Conservation (phyloP, 257 asterid species). For the Nicotiana tomentosiformis region DNA sequence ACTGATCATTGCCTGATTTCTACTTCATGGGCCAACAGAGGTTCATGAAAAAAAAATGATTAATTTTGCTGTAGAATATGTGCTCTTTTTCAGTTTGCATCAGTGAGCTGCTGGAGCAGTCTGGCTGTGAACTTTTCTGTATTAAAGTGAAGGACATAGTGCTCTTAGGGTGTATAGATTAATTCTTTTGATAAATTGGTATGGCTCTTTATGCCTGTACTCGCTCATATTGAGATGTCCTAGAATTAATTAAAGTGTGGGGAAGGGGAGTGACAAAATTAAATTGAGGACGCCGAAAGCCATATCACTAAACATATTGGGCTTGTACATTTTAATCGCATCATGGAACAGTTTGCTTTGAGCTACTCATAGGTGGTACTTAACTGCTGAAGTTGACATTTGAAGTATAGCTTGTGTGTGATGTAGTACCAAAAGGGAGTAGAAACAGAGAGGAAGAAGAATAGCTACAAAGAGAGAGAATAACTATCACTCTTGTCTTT, state of each 20-base stretch:
- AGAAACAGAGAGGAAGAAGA: not conserved
- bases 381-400: slow-evolving; percentile 1
- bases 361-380: not conserved
- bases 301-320: not conserved
- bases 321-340: not conserved
- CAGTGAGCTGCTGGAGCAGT: not conserved
- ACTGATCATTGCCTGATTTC: not conserved
- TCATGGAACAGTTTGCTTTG: not conserved
- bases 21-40: slow-evolving; percentile 4
- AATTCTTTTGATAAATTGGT: too few relatives aligned
- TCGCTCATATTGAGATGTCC: not conserved
- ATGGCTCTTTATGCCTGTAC: not conserved
- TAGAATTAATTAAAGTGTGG: not conserved
- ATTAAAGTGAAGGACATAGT: not conserved
- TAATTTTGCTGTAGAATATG: not conserved
- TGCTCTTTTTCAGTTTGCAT: not conserved
- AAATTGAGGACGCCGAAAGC: not conserved
- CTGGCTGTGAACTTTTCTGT: not conserved
- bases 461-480: not conserved
- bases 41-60: not conserved
- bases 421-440: not conserved
- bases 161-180: not conserved
- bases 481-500: not conserved
- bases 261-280: not conserved
- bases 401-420: not conserved